phyloP scores from a whole-genome alignment of 2,329 filamentous ascomycete genomes.

The Aureobasidium sp. region DNA sequence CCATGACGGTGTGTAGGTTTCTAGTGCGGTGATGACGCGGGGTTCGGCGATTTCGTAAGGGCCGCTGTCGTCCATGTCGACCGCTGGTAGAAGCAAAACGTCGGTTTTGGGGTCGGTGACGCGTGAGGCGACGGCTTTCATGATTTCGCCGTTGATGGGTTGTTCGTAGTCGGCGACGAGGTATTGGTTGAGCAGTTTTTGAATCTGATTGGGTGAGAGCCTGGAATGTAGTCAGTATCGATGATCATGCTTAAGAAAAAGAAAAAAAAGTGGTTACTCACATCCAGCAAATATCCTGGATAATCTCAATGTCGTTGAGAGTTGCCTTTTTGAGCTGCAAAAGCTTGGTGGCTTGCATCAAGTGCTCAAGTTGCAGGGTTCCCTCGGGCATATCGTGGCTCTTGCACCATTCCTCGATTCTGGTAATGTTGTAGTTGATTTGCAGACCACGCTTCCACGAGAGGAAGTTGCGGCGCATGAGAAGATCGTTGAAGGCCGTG shows the following conservation, averaged over 20 bases:
- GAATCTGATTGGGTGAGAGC: slow-evolving; percentile 97
- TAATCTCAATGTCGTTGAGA: slow-evolving; percentile 98
- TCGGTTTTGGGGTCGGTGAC: slow-evolving; percentile 94
- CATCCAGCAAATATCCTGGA: slow-evolving; percentile 99
- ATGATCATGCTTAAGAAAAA: background rate
- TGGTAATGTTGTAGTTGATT: slow-evolving; percentile 99
- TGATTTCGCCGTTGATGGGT: slow-evolving; percentile 98
- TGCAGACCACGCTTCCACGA: slow-evolving; percentile 98
- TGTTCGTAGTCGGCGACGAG: slow-evolving; percentile 98
- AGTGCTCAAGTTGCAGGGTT: slow-evolving; percentile 90
- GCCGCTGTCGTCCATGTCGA: slow-evolving; percentile 98
- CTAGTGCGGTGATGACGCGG: slow-evolving; percentile 86
- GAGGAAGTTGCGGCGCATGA: slow-evolving; percentile 97
- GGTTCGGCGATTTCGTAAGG: slow-evolving; percentile 98
- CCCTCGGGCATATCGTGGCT: slow-evolving; percentile 99
- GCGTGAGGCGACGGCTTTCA: slow-evolving; percentile 96
- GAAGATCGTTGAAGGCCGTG: slow-evolving; percentile 94
- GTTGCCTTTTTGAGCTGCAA: slow-evolving; percentile 98
- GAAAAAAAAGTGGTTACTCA: slow-evolving; percentile 46
- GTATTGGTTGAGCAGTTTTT: slow-evolving; percentile 98
- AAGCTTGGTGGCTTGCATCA: slow-evolving; percentile 99
- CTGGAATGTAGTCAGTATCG: slow-evolving; percentile 39
- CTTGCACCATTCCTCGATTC: slow-evolving; percentile 99
- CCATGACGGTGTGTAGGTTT: slow-evolving; percentile 98
- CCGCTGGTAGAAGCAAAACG: slow-evolving; percentile 82